Percentiles rank a stretch among this genome's conserved stretches.
These are phyloP conservation scores for Cordyceps cicadae DNA, from an alignment of 2,329 filamentous ascomycete genomes.

Conservation along the genomic window DNA sequence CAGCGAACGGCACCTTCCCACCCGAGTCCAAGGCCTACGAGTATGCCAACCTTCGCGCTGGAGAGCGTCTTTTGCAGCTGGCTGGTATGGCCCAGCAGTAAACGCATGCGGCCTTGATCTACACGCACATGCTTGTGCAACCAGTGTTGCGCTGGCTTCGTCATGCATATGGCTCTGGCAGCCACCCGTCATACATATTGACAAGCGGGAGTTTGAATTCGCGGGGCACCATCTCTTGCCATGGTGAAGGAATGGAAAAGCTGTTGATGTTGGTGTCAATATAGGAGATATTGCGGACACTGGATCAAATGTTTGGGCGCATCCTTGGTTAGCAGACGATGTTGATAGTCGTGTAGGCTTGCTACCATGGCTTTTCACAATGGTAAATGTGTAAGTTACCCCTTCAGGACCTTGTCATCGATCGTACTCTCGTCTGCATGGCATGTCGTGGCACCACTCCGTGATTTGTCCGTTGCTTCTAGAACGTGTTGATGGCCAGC, in stretches of 20 bases:
- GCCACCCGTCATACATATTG: background rate
- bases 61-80: slow-evolving; percentile 49
- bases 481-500: background rate
- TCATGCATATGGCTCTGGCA: background rate
- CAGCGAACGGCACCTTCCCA: slow-evolving; percentile 79
- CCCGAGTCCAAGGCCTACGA: slow-evolving; percentile 61
- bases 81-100: slow-evolving; percentile 23
- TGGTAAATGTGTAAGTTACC: background rate
- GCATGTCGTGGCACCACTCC: background rate
- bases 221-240: background rate
- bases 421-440: too few species aligned
- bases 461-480: background rate
- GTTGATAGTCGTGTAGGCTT: background rate
- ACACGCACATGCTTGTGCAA: slow-evolving; percentile 6
- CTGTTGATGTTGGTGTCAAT: background rate
- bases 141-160: slow-evolving; percentile 1
- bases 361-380: background rate
- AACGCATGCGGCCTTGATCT: background rate
- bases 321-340: background rate
- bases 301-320: background rate
- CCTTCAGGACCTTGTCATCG: background rate
- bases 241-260: background rate
- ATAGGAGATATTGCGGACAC: background rate
- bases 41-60: slow-evolving; percentile 53
- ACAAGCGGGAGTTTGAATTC: slow-evolving; percentile 3